Evolutionary conservation across 2,329 filamentous ascomycete genomes (phyloP), one percentile per base, ranked within the genome.

Genomic region (Botryotinia narcissicola): DNA sequence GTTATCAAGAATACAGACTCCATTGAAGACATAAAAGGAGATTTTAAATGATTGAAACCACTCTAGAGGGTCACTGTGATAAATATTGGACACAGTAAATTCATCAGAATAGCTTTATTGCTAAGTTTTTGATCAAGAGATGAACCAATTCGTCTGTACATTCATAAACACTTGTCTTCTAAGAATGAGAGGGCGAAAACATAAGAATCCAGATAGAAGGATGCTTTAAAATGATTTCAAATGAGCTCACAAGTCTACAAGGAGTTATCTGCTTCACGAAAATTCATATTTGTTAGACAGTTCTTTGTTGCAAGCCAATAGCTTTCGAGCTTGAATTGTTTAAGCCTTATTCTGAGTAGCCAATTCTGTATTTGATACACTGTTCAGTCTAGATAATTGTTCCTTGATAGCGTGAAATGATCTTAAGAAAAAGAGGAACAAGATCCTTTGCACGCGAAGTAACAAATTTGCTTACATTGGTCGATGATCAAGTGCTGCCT

Each of bases 121-220:
- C 10, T 51, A 4, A 7, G 6, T 18, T 2, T 29, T 54, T 18
- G n/a, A 8, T 29, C 9, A 18, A 29, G 1, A 9, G 1, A 54
- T 1, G 3, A 29, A 2, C 2, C 8, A 0, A 29, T 3, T 29
- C 8, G 5, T 29, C 51, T 29, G 3, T 14, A 12, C 16, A 54
- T 29, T 18, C 14, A 54, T 16, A 1, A 18, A 18, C 6, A 54
- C 3, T 1, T 8, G 14, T 9, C 14, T 1, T 18, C 1, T 2
- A 4, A 29, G 14, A n/a, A 0, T 10, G 22, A 29, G n/a, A 12
- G 8, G 3, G 6, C 6, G 0, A 9, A 54, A 29, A 18, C 6
- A 29, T 0, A 1, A 14, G 8, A 54, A 0, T 54, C 29, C 3
- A 1, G 25, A 54, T 29, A n/a, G 6, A 18, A 16, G 5, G 8